These are phyloP conservation scores for Candida neerlandica DNA, from an alignment of 1,139 yeast genomes.

Conservation along the genomic window DNA sequence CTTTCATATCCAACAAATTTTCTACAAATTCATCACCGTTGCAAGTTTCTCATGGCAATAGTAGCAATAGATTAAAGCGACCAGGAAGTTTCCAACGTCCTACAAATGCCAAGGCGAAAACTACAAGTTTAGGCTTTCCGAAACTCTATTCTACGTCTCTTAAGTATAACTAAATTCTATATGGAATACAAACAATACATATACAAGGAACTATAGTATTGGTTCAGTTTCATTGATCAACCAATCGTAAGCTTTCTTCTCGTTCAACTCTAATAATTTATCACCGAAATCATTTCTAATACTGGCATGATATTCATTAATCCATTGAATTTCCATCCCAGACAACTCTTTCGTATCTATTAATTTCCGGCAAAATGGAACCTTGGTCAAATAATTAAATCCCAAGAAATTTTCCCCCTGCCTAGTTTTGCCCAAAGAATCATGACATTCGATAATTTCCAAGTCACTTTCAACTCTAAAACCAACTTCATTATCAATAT, in stretches of 20 bases:
- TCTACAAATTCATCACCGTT: slow-evolving; percentile 13
- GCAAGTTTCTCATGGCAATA: slow-evolving; percentile 15
- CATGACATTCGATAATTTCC: slow-evolving; percentile 40
- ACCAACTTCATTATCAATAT: slow-evolving; percentile 54
- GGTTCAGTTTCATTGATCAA: slow-evolving; percentile 40
- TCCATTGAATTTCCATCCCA: slow-evolving; percentile 51
- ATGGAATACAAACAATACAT: slow-evolving; percentile 10
- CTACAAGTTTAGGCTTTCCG: slow-evolving; percentile 32
- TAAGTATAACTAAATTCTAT: slow-evolving; percentile 8
- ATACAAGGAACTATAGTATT: slow-evolving; percentile 19
- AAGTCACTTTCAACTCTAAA: slow-evolving; percentile 57
- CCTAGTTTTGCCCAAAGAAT: slow-evolving; percentile 36
- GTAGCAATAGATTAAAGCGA: slow-evolving; percentile 33
- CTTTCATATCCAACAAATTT: slow-evolving; percentile 39
- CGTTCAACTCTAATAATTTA: slow-evolving; percentile 39
- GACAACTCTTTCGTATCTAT: slow-evolving; percentile 43
- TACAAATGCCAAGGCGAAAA: slow-evolving; percentile 19
- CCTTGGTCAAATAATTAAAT: slow-evolving; percentile 54
- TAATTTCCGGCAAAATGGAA: slow-evolving; percentile 53
- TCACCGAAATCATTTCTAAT: slow-evolving; percentile 40
- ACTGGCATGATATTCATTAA: slow-evolving; percentile 47
- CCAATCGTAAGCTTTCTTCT: slow-evolving; percentile 43
- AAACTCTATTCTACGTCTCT: slow-evolving; percentile 27
- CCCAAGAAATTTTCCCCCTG: slow-evolving; percentile 39
- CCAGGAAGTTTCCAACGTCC: slow-evolving; percentile 56